Conservation (phyloP, 164 flowering plant genomes). For the Kingdonia uniflora region DNA sequence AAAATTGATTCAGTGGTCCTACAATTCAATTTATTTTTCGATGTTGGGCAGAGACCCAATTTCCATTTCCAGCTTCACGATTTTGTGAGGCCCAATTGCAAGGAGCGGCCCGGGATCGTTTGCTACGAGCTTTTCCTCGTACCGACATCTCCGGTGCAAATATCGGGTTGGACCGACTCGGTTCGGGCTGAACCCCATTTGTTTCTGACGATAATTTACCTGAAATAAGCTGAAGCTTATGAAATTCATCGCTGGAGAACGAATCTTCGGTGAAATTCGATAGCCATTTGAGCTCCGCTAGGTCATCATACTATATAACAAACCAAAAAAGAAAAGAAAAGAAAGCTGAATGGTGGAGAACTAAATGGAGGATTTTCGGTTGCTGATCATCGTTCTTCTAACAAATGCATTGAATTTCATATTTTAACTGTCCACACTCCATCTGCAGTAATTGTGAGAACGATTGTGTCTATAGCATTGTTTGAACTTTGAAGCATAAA, state of each 20-base stretch:
- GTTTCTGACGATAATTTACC: conserved; percentile 16
- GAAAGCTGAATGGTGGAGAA: conserved; percentile 49
- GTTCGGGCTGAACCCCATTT: conserved; percentile 8
- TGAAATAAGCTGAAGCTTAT: conserved; percentile 44
- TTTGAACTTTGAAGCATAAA: too few relatives aligned
- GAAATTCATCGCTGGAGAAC: conserved; percentile 61
- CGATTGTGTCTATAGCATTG: too few relatives aligned
- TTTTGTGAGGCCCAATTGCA: conserved; percentile 60
- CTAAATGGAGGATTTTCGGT: conserved; percentile 49
- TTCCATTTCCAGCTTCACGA: too few relatives aligned
- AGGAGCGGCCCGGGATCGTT: conserved; percentile 77
- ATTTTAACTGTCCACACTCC: too few relatives aligned
- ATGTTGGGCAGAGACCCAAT: too few relatives aligned
- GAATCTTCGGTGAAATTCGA: conserved; percentile 91
- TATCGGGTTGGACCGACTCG: conserved; percentile 18
- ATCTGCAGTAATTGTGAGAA: too few relatives aligned
- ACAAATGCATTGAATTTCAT: too few relatives aligned
- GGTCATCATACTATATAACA: conserved; percentile 57
- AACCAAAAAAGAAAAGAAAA: too few relatives aligned
- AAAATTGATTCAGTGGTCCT: too few relatives aligned
- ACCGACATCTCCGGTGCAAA: conserved; percentile 43
- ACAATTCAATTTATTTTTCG: too few relatives aligned
- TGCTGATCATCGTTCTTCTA: too few relatives aligned
- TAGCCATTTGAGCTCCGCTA: conserved; percentile 94
- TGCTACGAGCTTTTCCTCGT: conserved; percentile 86